Evolutionary conservation across 352 stramenopile genomes (phyloP).

Genomic region (Phytophthora sp.): DNA sequence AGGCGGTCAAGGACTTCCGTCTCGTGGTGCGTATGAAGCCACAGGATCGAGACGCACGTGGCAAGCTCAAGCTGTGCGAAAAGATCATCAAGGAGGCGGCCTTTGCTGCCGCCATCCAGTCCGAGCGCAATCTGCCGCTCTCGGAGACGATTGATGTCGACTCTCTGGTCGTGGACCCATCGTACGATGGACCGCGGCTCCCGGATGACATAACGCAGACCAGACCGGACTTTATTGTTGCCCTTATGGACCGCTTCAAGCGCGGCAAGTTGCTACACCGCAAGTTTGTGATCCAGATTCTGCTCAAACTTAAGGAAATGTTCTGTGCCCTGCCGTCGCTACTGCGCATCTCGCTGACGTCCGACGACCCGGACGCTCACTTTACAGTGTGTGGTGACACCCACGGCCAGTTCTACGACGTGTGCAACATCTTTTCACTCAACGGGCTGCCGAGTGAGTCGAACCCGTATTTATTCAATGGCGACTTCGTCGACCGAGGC

Average conservation of each 20-base stretch:
- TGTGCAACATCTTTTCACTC: slow-evolving; percentile 99
- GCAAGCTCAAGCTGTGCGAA: slow-evolving; percentile 96
- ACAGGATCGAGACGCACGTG: slow-evolving; percentile 92
- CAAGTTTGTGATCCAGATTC: slow-evolving; percentile 97
- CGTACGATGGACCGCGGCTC: slow-evolving; percentile 82
- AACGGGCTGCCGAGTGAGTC: slow-evolving; percentile 95
- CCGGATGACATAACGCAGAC: slow-evolving; percentile 58
- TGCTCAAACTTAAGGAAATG: slow-evolving; percentile 93
- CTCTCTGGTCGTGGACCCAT: slow-evolving; percentile 75
- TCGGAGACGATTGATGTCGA: slow-evolving; percentile 94
- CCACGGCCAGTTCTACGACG: slow-evolving; percentile 99
- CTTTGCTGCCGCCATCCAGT: slow-evolving; percentile 97
- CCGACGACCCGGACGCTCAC: slow-evolving; percentile 62
- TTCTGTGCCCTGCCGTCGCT: slow-evolving; percentile 92
- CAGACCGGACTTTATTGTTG: slow-evolving; percentile 88
- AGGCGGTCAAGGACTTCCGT: slow-evolving; percentile 97
- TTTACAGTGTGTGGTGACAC: slow-evolving; percentile 99
- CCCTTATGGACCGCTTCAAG: slow-evolving; percentile 96
- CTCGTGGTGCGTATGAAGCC: slow-evolving; percentile 96
- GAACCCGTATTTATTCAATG: slow-evolving; percentile 99
- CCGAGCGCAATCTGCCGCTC: slow-evolving; percentile 92
- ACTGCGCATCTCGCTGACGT: slow-evolving; percentile 78
- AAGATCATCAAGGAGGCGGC: slow-evolving; percentile 96
- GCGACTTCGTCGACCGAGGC: slow-evolving; percentile 99
- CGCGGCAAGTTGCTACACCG: slow-evolving; percentile 97